Conservation (phyloP, 148 eudicot genomes). For the Vaccinium corymbosum region DNA sequence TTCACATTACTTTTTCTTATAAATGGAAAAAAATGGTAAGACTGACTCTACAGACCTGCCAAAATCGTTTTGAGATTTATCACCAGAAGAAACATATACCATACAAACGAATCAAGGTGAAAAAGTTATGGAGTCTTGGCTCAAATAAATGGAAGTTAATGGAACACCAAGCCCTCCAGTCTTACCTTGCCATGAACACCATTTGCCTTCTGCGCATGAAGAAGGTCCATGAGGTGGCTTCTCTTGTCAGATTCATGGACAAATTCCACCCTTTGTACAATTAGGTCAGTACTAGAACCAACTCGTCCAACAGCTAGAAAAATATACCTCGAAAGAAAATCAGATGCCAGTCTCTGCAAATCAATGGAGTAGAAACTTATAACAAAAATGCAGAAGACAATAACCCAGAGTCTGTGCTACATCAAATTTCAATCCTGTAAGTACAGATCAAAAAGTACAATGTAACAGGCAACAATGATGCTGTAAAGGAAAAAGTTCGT, state of each 20-base stretch:
- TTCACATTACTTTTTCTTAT: neutral
- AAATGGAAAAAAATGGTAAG: neutral
- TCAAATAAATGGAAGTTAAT: too few relatives aligned
- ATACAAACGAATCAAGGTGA: neutral
- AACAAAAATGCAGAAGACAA: neutral
- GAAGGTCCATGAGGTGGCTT: conserved; percentile 62
- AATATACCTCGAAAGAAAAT: conserved; percentile 46
- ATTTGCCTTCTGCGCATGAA: conserved; percentile 52
- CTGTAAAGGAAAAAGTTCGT: neutral
- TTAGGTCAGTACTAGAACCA: conserved; percentile 58
- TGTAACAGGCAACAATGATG: neutral
- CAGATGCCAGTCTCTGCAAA: conserved; percentile 55
- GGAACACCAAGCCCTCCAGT: neutral
- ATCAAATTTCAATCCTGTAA: neutral
- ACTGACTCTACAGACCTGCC: neutral
- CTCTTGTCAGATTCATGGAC: conserved; percentile 59
- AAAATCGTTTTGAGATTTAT: neutral
- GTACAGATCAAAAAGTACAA: neutral
- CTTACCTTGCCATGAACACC: conserved; percentile 49
- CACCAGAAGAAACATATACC: neutral
- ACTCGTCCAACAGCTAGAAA: conserved; percentile 63
- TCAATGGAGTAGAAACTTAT: conserved; percentile 1
- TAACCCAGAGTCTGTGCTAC: neutral
- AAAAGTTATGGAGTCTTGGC: neutral
- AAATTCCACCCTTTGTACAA: conserved; percentile 55